Base-by-base conservation (phyloP, 345 rosid genomes). In the Lepidium sativum region DNA sequence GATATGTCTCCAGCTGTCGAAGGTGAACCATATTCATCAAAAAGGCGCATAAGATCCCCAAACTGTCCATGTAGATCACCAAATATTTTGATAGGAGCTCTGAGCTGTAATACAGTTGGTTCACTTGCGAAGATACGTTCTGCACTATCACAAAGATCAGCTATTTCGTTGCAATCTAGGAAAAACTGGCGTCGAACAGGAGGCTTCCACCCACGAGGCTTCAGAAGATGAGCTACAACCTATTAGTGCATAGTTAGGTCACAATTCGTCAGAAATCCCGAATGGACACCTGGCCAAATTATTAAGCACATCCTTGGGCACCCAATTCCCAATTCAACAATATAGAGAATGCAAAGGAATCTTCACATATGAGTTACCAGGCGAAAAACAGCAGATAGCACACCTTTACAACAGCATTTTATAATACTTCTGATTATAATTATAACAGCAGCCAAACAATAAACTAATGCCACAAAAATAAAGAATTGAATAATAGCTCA, bases 141-240 rank as follows among this genome's bases (percentile, higher is more conserved):
- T 61, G 90, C 95, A 58, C 78, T 81, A 71, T 90, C 97, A 76
- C 97, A 90, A 45, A 90, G 89, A 67, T 90, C 97, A 42, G 92
- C 92, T 77, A 90, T 83, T 72, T 90, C 97, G 68, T 90, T 87
- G 82, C 97, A 90, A 72, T 90, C 97, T 60, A 90, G 79, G 82
- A 87, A 90, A 77, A 90, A 90, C 54, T 87, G 97, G 38, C 97
- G 85, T 43, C 87, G 82, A 62, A 87, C 95, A 1, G 97, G 97
- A 71, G 97, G 92, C 77, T 90, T 90, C 97, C 97, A 90, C 14
- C 97, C 97, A 72, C 97, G 92, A 74, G 97, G 97, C 79, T 87
- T 90, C 70, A 90, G 72, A 58, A 90, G 89, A 77, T 82, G 90
- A 59, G 88, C 90, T 34, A 90, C 78, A 56, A 90, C 95, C 97